phyloP scores from a whole-genome alignment of 306 rosid species.

The Phaseolus lunatus region DNA sequence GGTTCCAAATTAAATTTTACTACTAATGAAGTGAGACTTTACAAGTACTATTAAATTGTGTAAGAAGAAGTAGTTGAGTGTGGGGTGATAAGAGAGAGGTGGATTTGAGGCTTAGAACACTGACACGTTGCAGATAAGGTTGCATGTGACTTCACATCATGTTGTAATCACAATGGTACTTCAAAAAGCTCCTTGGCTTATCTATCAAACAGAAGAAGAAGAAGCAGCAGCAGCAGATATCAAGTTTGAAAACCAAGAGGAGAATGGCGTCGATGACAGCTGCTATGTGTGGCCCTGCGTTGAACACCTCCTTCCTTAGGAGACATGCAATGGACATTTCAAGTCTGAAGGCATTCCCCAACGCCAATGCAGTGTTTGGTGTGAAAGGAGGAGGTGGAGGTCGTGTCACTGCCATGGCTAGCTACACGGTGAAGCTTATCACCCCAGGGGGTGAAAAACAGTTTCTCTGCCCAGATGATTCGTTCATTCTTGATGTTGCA shows the following conservation, averaged over 20 bases:
- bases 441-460: constrained; percentile 68
- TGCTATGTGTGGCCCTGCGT: constrained; percentile 53
- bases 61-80: neutral
- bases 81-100: constrained; percentile 55
- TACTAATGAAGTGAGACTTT: too few relatives aligned
- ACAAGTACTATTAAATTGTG: too few relatives aligned
- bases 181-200: constrained; percentile 38
- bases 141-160: neutral
- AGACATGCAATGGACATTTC: constrained; percentile 45
- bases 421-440: constrained; percentile 64
- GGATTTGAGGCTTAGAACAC: constrained; percentile 10
- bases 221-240: too few relatives aligned
- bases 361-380: constrained; percentile 55
- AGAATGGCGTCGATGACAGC: constrained; percentile 49
- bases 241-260: neutral
- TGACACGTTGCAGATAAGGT: constrained; percentile 75
- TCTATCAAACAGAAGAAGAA: too few relatives aligned
- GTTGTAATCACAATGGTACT: constrained; percentile 38
- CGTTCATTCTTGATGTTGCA: constrained; percentile 72
- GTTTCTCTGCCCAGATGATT: constrained; percentile 68
- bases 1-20: neutral
- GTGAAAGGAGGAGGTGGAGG: constrained; percentile 60
- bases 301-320: constrained; percentile 68
- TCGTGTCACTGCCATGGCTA: constrained; percentile 65
- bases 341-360: constrained; percentile 52